Evolutionary conservation across 2,329 filamentous ascomycete species (phyloP).

Genomic region (Sclerotinia trifoliorum): DNA sequence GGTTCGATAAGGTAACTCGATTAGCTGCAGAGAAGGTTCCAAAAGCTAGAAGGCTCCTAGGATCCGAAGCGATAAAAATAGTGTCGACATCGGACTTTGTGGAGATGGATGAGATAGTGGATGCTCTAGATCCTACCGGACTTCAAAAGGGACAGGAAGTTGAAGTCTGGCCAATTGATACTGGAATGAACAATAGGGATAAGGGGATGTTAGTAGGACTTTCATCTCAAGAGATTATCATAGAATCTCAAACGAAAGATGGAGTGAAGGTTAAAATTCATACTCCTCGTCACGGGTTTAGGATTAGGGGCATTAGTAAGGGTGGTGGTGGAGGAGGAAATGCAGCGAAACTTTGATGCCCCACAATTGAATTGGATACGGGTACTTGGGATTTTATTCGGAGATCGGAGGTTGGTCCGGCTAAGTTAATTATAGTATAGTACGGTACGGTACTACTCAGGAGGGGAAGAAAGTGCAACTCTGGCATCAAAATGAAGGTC

Average conservation of each 20-base stretch:
- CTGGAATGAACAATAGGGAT: slow-evolving; percentile 59
- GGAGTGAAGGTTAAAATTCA: slow-evolving; percentile 54
- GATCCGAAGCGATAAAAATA: slow-evolving; percentile 52
- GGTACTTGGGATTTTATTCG: neutral
- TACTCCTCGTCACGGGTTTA: slow-evolving; percentile 60
- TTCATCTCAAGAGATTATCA: slow-evolving; percentile 54
- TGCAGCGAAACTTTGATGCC: slow-evolving; percentile 24
- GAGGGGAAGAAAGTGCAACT: neutral
- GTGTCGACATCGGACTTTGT: slow-evolving; percentile 49
- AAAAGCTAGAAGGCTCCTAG: slow-evolving; percentile 48
- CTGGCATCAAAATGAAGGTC: too few relatives aligned
- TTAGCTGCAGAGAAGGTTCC: slow-evolving; percentile 43
- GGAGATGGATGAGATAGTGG: slow-evolving; percentile 47
- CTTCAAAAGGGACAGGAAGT: slow-evolving; percentile 55
- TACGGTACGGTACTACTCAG: too few relatives aligned
- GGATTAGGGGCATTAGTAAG: slow-evolving; percentile 39
- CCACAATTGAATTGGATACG: neutral
- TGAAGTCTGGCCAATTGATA: slow-evolving; percentile 60
- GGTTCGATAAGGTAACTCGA: slow-evolving; percentile 55
- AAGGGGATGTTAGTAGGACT: slow-evolving; percentile 55
- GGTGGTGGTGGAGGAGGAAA: neutral
- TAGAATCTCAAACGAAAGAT: slow-evolving; percentile 49
- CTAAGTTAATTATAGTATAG: neutral
- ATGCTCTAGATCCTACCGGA: slow-evolving; percentile 51
- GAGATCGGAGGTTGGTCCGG: neutral